Evolutionary conservation across 2,329 filamentous ascomycete genomes (phyloP).

Genomic region (Fusarium subtropicale): DNA sequence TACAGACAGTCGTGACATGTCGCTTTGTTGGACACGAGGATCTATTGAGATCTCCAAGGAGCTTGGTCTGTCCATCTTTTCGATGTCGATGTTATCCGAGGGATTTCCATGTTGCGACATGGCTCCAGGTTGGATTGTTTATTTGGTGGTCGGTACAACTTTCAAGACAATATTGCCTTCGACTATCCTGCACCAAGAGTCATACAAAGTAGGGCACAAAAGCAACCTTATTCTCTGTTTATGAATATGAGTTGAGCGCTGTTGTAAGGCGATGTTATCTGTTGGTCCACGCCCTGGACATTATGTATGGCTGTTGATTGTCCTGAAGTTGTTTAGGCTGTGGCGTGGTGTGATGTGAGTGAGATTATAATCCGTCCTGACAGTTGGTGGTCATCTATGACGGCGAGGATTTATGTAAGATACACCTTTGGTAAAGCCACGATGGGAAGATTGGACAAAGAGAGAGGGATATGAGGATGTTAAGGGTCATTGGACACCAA

Average conservation of each 20-base stretch:
- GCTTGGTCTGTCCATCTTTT: constrained; percentile 51
- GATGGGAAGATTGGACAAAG: background rate
- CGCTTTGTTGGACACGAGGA: constrained; percentile 19
- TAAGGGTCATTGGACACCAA: background rate
- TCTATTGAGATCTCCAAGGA: constrained; percentile 51
- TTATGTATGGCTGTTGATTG: constrained; percentile 17
- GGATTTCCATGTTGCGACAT: constrained; percentile 31
- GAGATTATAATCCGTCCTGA: background rate
- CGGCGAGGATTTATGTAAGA: constrained; percentile 1
- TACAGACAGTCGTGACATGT: constrained; percentile 45
- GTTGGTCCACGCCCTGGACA: constrained; percentile 31
- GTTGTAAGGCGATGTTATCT: constrained; percentile 16
- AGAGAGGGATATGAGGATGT: background rate
- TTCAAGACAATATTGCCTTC: no score
- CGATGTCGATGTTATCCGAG: constrained; percentile 40
- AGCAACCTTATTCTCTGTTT: background rate
- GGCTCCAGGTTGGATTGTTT: constrained; percentile 1
- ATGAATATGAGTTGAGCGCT: background rate
- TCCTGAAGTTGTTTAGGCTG: constrained; percentile 1
- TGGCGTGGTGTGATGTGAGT: background rate
- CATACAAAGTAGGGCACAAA: no score
- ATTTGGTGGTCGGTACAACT: no score
- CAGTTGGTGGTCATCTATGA: constrained; percentile 25
- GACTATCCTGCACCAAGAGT: no score
- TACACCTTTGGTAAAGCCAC: background rate